Evolutionary conservation across 495 filamentous ascomycete species (phyloP), one percentile per base, ranked within the genome.

Genomic region (Venustampulla echinocandica): DNA sequence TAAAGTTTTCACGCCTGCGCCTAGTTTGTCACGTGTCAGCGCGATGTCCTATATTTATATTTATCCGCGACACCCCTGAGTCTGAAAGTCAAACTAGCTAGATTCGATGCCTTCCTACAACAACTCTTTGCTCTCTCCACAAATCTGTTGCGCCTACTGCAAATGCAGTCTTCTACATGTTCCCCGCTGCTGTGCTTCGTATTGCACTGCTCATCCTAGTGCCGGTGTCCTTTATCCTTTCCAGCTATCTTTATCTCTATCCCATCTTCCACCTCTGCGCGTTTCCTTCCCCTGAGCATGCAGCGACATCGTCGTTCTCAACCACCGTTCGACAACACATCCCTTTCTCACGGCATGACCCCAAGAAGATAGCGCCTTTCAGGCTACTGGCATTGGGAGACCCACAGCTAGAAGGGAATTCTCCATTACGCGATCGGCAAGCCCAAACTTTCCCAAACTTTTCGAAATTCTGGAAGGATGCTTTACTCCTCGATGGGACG

Each of bases 391-490:
- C 87, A 10, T 80, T 98, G 35, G 92, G 83, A 46, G 92, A 98
- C 67, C 92, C 92, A 0, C 92, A 98, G 60, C 75, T 98, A 20
- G 92, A 98, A 64, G 92, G 92, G 55, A 88, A 95, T 61, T 85
- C 85, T 11, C 85, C 84, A 2, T 79, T 95, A 23, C 76, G 76
- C 11, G 71, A 75, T 42, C 67, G 75, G 4, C 69, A 79, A 32
- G 69, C 78, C 49, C 71, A 76, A 44, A 63, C 73, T 21, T 71
- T 84, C 24, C 80, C 81, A 1, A 75, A 83, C 50, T 55, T 79
- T 18, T 58, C 60, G 19, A 69, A 63, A 50, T 70, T 82, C 45
- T 71, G 75, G 67, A 58, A 60, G 22, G 68, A 70, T 57, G 55
- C 73, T 42, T 66, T 63, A 10, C 67, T 69, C 49, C 63, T 63